A percentile compares a stretch with the other conserved stretches of the same genome.
Conservation (phyloP, 2,329 filamentous ascomycete species). For the Colletotrichum lupini region DNA sequence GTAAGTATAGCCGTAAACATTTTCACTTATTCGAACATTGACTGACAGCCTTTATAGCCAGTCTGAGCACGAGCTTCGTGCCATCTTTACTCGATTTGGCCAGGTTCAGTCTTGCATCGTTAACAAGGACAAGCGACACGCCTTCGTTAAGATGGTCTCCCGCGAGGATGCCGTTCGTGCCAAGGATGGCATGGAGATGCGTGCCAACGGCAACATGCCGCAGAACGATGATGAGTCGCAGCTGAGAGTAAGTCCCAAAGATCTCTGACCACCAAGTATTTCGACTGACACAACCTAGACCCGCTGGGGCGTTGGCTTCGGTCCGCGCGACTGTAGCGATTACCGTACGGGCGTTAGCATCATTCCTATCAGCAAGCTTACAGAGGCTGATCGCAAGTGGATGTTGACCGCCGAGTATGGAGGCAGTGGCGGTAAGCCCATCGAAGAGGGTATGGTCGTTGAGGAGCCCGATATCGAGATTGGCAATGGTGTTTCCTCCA, state of each 20-base stretch:
- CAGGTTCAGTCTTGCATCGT: constrained; percentile 97
- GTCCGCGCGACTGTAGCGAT: constrained; percentile 95
- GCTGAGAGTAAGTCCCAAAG: constrained; percentile 69
- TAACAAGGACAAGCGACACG: constrained; percentile 97
- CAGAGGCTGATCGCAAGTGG: constrained; percentile 97
- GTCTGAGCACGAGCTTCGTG: constrained; percentile 83
- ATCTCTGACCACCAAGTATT: background rate
- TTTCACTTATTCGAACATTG: constrained; percentile 4
- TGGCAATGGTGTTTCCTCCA: constrained; percentile 94
- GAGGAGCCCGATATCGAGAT: constrained; percentile 99
- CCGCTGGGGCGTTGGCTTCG: constrained; percentile 97
- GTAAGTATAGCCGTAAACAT: constrained; percentile 60
- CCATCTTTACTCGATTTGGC: constrained; percentile 84
- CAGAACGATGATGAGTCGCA: background rate
- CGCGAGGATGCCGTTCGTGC: constrained; percentile 86
- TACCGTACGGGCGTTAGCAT: constrained; percentile 92
- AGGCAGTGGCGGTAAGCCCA: constrained; percentile 85
- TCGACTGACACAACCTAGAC: constrained; percentile 65
- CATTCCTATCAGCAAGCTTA: constrained; percentile 92
- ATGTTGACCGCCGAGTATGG: constrained; percentile 94
- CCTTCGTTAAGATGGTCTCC: constrained; percentile 98
- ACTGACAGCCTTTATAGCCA: constrained; percentile 60
- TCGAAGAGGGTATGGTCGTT: constrained; percentile 86
- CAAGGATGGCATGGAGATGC: constrained; percentile 87
- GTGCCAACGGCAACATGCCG: constrained; percentile 58